Base-by-base conservation (phyloP, 2,329 filamentous ascomycete species). In the Exophiala spinifera region DNA sequence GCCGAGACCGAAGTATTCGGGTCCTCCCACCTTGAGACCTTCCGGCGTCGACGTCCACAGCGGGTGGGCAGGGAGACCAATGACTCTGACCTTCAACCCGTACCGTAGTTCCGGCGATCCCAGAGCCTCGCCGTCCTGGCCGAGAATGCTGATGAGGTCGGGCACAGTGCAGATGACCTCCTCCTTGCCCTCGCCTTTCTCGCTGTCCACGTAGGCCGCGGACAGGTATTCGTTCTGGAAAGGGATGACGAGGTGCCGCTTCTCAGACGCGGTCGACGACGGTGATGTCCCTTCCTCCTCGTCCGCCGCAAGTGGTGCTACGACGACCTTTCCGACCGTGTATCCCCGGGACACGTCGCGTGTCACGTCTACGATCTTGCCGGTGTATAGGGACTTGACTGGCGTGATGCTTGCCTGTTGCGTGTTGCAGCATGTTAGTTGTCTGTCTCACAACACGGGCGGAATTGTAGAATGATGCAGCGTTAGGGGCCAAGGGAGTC, bases 51-150 rank as follows among this genome's bases (percentile, higher is more conserved):
- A 66, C 49, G 64, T 78, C 79, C 79, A 82, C 10, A 79, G 60
- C 0, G 77, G 76, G 53, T 78, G 76, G 1, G 76, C 74, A 2
- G 76, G 70, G 28, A 81, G 66, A 0, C 71, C 78, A 54, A 81
- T 75, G 0, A 81, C 78, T 28, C 66, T 75, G 0, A 81, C 78
- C 3, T 72, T 68, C 2, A 81, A 59, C 0, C 79, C 79, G 50
- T 80, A 82, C 8, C 78, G 70, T 25, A 79, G 25, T 39, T 63
- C 52, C 46, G 57, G 53, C 13, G 53, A 53, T 7, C 61, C 59
- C 6, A 62, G 39, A 11, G 62, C 55, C 39, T 62, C 59, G 17
- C 62, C 62, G 28, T 63, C 55, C 19, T 46, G 46, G 15, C 58
- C 56, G 3, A 63, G 44, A 17, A 63, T 57, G 3, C 55, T 62